Base-by-base conservation (phyloP, 1,139 yeast genomes). In the Blastobotrys buckinghamii region DNA sequence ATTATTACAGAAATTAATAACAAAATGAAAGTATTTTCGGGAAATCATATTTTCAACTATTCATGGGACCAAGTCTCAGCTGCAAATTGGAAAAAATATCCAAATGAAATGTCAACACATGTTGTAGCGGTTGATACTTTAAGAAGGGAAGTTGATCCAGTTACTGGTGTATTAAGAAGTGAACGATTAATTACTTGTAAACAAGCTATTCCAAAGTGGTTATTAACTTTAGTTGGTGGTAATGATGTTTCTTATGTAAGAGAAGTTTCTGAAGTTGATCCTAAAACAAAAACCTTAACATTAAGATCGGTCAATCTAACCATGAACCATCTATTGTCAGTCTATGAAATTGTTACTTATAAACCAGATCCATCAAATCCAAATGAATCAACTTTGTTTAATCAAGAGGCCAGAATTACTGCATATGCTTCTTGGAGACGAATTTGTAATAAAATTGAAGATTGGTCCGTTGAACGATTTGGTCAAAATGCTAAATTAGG, bases 61-160 rank as follows among this genome's bases (percentile, higher is more conserved):
- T 79, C 95, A 0, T 90, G 97, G 97, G 95, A 85, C 37, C 89
- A 87, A 61, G 96, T 92, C 17, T 85, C 96, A 0, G 90, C 95
- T 0, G 97, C 97, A 51, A 90, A 92, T 67, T 92, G 98, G 98
- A 82, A 80, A 56, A 92, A 92, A 62, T 92, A 92, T 68, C 98
- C 98, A 15, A 92, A 92, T 55, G 95, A 89, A 61, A 74, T 84
- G 53, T 83, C 96, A 7, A 78, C 95, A 0, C 98, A 92, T 68
- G 98, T 92, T n/a, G 83, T 88, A 16, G 94, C 95, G 1, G 97
- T 92, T 6, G 98, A 92, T 65, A 87, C 88, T 2, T 69, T 92
- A 44, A 72, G 83, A 52, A 74, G 97, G 52, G 86, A 82, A 56
- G 64, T 88, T 29, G 79, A 82, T 59, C 70, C 75, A 1, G 67